Base-by-base conservation (phyloP, 805 yeast genomes). In the Starmerella stigmatis region DNA sequence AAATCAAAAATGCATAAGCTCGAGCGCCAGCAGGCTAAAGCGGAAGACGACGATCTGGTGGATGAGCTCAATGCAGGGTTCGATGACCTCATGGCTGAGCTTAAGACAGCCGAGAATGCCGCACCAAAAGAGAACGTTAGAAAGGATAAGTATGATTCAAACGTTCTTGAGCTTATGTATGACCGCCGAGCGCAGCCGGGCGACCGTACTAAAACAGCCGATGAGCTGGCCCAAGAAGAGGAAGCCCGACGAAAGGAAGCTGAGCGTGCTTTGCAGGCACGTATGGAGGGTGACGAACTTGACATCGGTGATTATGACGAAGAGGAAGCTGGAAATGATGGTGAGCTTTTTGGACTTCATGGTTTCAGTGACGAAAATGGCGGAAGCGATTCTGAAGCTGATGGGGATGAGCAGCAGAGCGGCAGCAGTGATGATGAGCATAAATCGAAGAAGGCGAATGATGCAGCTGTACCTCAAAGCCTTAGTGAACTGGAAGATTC, bases 161-260 rank as follows among this genome's bases (percentile, higher is more conserved):
- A 51, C 19, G 61, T 69, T 16, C 60, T 66, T 3, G 67, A 67
- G 37, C 55, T 68, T 56, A 65, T 61, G 12, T 65, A 60, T 41
- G 72, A 68, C 29, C 50, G 65, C 21, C 58, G 72, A 12, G 70
- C 72, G 0, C 56, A 59, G 29, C 72, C 72, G 3, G 47, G 57
- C 7, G 70, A 67, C 31, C 54, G 73, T 16, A 67, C 72, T 4
- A 63, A 67, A 52, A 68, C 71, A 0, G 67, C 55, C 3, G 70
- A 68, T 38, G 72, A 68, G 51, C 45, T 67, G 17, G 66, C 57
- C 9, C 49, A 57, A 35, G 69, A 64, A 43, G 58, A 56, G 16
- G 61, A 57, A 5, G 64, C 58, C 34, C 53, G 59, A 36, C 53
- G 54, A 15, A 48, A 49, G 39, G 58, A 60, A 36, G 60, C 64